Conservation (phyloP, 441 rosid genomes). For the Croton laevigatus region DNA sequence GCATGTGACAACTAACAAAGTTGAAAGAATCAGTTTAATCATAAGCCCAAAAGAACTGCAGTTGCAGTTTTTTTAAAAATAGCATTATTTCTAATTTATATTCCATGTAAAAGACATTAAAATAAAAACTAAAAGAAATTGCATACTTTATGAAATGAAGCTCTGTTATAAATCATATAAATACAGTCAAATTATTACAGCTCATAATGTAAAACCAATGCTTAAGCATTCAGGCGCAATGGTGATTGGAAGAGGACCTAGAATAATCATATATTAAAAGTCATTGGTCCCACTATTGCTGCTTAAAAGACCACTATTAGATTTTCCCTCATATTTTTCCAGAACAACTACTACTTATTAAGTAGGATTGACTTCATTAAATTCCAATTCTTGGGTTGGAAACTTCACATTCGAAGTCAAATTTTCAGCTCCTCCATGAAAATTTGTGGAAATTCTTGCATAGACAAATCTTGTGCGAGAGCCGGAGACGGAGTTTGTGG, state of each 20-base stretch:
- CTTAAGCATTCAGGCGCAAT: constrained; percentile 9
- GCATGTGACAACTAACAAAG: background rate
- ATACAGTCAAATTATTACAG: background rate
- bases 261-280: background rate
- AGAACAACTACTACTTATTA: too few relatives aligned
- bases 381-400: too few relatives aligned
- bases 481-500: too few relatives aligned
- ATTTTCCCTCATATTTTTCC: background rate
- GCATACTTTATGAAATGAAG: background rate
- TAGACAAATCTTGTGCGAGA: too few relatives aligned
- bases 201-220: background rate
- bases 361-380: too few relatives aligned
- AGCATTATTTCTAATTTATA: background rate
- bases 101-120: background rate
- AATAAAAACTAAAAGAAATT: too few relatives aligned
- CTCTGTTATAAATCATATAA: background rate
- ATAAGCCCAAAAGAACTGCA: background rate
- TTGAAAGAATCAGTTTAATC: background rate
- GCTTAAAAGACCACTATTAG: background rate
- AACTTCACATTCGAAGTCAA: too few relatives aligned
- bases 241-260: background rate
- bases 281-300: constrained; percentile 20
- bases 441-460: too few relatives aligned
- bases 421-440: too few relatives aligned
- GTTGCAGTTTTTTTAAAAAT: background rate